Base-by-base conservation (phyloP, 345 rosid genomes). In the Hypericum perforatum region DNA sequence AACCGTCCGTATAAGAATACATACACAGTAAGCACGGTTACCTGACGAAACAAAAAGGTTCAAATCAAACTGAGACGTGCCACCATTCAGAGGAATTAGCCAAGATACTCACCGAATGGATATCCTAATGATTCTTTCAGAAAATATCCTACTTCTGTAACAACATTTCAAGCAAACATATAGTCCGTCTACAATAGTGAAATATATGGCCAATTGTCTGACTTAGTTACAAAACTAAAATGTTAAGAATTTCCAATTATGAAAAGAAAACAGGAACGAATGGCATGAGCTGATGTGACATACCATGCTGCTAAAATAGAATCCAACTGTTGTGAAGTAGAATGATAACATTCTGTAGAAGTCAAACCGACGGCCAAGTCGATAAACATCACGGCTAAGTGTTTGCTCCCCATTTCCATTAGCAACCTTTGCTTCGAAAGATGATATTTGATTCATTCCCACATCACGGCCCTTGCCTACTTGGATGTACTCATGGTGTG, bases 391-490 rank as follows among this genome's bases (percentile, higher is more conserved):
- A 43, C 97, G 95, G 51, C 99, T 84, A 49, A 94, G 89, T 15
- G 95, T 89, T 69, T 89, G 99, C 71, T 94, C 99, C 58, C 99
- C 99, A 62, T 89, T 94, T 59, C 99, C 99, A 53, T 76, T 84
- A 11, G 99, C 95, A 75, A 79, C 95, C 71, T 84, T 94, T 38
- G 97, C 99, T 72, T 94, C 99, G 68, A 89, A 89, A 45, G 52
- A 40, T 7, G 97, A 89, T 64, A 94, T 86, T 52, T 84, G 95
- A 70, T 94, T 94, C 97, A 94, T 84, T 47, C 94, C 97, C 43
- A 84, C 95, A 53, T 89, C 99, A 63, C 95, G 87, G 39, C 97
- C 99, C 67, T 94, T 94, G 43, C 99, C 99, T 45, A 85, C 95
- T 78, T 94, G 99, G 63, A 94, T 78, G 51, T 94, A 94, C 69